Percentiles rank a stretch among this genome's conserved stretches.
Evolutionary conservation across 2,329 filamentous ascomycete species (phyloP).

Genomic region (Hypoxylon sp.): DNA sequence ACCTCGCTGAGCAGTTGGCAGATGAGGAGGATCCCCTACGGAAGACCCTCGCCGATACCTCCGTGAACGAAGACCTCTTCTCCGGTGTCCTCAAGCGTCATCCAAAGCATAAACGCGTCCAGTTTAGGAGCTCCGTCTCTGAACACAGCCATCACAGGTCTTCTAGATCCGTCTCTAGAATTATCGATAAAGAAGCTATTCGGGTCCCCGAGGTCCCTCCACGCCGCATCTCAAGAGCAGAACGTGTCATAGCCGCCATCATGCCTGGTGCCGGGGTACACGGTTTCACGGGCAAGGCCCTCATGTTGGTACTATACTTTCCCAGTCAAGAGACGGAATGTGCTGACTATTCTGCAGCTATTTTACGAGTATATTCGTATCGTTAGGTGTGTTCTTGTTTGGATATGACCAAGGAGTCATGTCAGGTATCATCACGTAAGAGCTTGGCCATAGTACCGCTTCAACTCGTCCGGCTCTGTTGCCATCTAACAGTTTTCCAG

Average conservation of each 20-base stretch:
- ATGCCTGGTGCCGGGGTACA: constrained; percentile 88
- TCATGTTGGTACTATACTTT: constrained; percentile 73
- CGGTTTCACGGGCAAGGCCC: constrained; percentile 93
- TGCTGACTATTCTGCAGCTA: constrained; percentile 69
- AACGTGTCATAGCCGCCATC: constrained; percentile 81
- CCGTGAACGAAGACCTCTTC: constrained; percentile 71
- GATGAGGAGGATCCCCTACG: constrained; percentile 85
- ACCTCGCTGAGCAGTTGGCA: constrained; percentile 90
- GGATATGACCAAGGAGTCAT: constrained; percentile 93
- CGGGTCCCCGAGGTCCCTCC: constrained; percentile 78
- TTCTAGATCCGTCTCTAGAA: constrained; percentile 56
- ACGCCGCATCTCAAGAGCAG: constrained; percentile 72
- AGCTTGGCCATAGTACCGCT: constrained; percentile 1
- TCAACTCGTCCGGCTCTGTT: neutral
- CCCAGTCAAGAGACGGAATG: neutral
- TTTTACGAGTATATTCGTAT: constrained; percentile 93
- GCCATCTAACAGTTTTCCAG: constrained; percentile 60
- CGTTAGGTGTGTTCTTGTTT: constrained; percentile 87
- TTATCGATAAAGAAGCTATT: constrained; percentile 80
- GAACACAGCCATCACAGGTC: constrained; percentile 52
- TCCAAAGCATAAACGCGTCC: constrained; percentile 72
- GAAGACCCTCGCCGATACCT: constrained; percentile 73
- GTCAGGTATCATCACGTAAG: constrained; percentile 78
- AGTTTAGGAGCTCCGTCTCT: constrained; percentile 69
- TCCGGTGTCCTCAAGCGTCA: constrained; percentile 62